These are phyloP conservation scores for Psidium guajava DNA, from an alignment of 345 rosid genomes.

Conservation along the genomic window DNA sequence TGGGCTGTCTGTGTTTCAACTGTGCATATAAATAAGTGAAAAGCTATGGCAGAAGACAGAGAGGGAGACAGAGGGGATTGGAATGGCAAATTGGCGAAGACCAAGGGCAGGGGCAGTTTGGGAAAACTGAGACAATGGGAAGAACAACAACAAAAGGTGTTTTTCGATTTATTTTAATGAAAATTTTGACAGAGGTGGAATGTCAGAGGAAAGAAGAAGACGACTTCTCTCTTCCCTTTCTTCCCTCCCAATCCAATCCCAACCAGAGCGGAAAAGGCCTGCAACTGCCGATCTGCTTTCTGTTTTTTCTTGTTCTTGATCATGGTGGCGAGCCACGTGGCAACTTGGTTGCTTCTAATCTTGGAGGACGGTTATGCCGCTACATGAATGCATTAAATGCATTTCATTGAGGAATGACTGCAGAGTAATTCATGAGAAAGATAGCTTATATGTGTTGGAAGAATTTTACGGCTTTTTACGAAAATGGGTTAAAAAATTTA, in stretches of 20 bases:
- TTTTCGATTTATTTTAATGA: not conserved
- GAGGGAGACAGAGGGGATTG: not conserved
- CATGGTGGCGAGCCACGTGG: slow-evolving; percentile 12
- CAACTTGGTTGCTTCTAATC: not conserved
- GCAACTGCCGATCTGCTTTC: slow-evolving; percentile 18
- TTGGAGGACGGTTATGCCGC: slow-evolving; percentile 2
- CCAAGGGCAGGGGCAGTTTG: not conserved
- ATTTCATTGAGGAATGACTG: too few relatives aligned
- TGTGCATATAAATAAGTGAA: not conserved
- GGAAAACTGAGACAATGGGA: slow-evolving; percentile 1
- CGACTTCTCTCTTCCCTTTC: not conserved
- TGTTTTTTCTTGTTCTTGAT: not conserved
- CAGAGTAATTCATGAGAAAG: too few relatives aligned
- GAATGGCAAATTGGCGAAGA: not conserved
- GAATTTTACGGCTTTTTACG: too few relatives aligned
- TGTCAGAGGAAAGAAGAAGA: slow-evolving; percentile 14
- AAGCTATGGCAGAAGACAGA: not conserved
- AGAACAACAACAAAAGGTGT: not conserved
- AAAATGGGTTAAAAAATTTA: too few relatives aligned
- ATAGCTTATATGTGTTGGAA: too few relatives aligned
- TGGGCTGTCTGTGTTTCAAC: slow-evolving; percentile 1
- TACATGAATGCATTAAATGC: not conserved
- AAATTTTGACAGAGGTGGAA: slow-evolving; percentile 3
- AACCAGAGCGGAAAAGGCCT: not conserved
- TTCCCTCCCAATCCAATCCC: not conserved